These are phyloP conservation scores for Alectoria sarmentosa DNA, from an alignment of 495 filamentous ascomycete genomes.

Conservation along the genomic window DNA sequence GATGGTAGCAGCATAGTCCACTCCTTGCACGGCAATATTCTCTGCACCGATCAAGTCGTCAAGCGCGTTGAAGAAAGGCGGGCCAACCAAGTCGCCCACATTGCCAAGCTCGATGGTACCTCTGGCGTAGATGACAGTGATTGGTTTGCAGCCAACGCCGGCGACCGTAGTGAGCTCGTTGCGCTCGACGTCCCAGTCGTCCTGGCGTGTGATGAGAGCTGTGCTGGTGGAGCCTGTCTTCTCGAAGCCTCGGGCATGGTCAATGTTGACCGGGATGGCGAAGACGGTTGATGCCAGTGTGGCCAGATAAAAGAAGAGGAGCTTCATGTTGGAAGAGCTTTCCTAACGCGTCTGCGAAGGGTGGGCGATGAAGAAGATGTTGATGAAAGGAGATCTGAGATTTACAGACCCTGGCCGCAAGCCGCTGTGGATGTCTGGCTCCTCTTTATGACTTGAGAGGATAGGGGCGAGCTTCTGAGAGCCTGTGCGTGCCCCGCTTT, in stretches of 20 bases:
- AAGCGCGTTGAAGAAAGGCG: constrained; percentile 46
- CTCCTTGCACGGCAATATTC: constrained; percentile 48
- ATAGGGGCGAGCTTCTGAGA: background rate
- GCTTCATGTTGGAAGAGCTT: constrained; percentile 27
- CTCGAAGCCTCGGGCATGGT: constrained; percentile 15
- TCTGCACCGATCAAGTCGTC: constrained; percentile 32
- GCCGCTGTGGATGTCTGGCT: background rate
- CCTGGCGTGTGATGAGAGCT: constrained; percentile 15
- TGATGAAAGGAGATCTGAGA: background rate
- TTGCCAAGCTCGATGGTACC: constrained; percentile 40
- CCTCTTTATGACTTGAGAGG: background rate
- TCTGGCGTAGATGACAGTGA: constrained; percentile 38
- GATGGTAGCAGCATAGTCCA: constrained; percentile 44
- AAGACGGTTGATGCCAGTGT: constrained; percentile 25
- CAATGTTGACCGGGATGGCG: constrained; percentile 13
- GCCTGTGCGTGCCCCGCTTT: background rate
- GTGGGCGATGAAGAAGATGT: background rate
- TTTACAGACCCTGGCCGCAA: background rate
- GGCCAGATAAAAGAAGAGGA: constrained; percentile 26
- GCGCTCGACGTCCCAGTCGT: constrained; percentile 22
- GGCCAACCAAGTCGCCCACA: constrained; percentile 51
- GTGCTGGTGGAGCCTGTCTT: constrained; percentile 10
- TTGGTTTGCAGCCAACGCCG: constrained; percentile 29
- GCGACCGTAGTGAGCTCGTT: constrained; percentile 30
- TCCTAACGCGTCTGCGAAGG: background rate